Evolutionary conservation across 23 red algal genomes (phyloP), one percentile per base, ranked within the genome.

Genomic region (Chondrus crispus): DNA sequence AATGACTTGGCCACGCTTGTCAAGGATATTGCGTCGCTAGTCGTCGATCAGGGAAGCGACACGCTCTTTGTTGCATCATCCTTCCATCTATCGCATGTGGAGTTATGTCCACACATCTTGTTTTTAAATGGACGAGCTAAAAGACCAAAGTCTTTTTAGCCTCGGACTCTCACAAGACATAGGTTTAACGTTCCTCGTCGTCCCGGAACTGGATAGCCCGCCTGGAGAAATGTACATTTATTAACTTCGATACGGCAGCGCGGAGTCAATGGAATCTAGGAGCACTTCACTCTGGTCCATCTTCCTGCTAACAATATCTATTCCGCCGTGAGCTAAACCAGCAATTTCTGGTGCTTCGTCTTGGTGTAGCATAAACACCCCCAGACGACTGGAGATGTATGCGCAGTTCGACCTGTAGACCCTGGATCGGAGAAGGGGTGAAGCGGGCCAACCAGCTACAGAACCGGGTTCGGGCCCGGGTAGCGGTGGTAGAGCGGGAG

Each of bases 1-100:
- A 88, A 95, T 38, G 96, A 98, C 37, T 53, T 98, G 46, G 93
- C 96, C n/a, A 66, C 81, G 20, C 50, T 98, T 19, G 88, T 98
- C 70, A 84, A 87, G 52, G 96, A 98, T 68, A 64, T 98, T 63
- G 87, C 91, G 28, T 42, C 64, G 8, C 63, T 98, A 20, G 96
- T 98, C 30, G 87, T 93, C 26, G 96, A 95, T 44, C 96, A 98
- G 84, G 96, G 96, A 84, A 89, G 55, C 90, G 96, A 5, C 85
- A 84, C 43, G 68, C 77, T 37, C 46, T 88, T 24, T 93, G 78
- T 54, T 93, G 90, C 58, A 91, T 91, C 19, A 80, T 96, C 28
- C 54, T 85, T 60, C 64, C 93, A 43, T 85, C 94, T 11, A 58
- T 96, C 43, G 94, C 69, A 11, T 96, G 94, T 57, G 94, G 82